phyloP scores from a whole-genome alignment of 345 rosid species.

The Corchorus olitorius region DNA sequence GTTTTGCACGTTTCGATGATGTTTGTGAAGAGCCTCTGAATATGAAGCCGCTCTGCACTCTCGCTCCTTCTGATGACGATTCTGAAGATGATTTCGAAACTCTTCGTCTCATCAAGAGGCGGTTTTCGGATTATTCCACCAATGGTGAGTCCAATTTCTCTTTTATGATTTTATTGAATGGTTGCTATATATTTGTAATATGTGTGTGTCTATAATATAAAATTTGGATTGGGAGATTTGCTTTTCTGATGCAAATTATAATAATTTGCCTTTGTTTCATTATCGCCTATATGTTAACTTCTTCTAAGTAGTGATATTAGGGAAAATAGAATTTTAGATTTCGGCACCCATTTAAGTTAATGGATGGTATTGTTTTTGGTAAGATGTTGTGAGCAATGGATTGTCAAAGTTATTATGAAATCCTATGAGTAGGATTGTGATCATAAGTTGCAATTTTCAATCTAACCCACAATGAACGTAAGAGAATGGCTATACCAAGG shows the following conservation, averaged over 20 bases:
- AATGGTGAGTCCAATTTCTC: slow-evolving; percentile 42
- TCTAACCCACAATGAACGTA: neutral
- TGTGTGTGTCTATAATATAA: too few species aligned
- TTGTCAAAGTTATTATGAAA: neutral
- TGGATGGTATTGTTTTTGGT: neutral
- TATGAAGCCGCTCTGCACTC: slow-evolving; percentile 32
- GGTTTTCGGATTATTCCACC: slow-evolving; percentile 60
- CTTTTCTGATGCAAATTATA: neutral
- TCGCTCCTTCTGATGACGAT: slow-evolving; percentile 50
- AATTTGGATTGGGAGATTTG: neutral
- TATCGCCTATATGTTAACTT: neutral
- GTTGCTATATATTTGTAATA: neutral
- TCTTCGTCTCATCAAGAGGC: slow-evolving; percentile 64
- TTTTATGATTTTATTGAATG: neutral
- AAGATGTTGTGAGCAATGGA: neutral
- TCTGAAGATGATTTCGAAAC: slow-evolving; percentile 74
- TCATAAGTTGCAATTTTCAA: neutral
- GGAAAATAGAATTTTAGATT: neutral
- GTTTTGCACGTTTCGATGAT: slow-evolving; percentile 44
- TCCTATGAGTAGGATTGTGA: too few species aligned
- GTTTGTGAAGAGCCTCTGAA: slow-evolving; percentile 33
- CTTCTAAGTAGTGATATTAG: neutral
- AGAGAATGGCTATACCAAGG: neutral
- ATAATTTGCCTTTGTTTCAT: neutral
- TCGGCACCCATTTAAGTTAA: neutral